Percentiles rank a stretch among this genome's conserved stretches.
These are phyloP conservation scores for Ichthyophthirius multifiliis DNA, from an alignment of 169 alveolate genomes.

Conservation along the genomic window DNA sequence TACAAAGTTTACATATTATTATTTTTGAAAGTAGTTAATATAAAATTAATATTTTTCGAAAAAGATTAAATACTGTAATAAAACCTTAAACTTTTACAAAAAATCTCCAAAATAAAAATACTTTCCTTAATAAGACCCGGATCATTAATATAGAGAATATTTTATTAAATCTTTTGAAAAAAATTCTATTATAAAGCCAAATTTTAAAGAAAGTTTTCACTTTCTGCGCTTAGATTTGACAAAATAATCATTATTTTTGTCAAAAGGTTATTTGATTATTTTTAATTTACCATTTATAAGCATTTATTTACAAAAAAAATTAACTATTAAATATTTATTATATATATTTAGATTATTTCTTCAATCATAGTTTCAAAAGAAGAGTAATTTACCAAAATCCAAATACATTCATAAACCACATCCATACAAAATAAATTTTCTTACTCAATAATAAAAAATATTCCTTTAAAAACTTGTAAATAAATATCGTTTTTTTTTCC, in stretches of 20 bases:
- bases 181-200: background rate
- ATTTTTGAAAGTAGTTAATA: background rate
- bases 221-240: background rate
- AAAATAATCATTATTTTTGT: background rate
- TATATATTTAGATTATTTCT: background rate
- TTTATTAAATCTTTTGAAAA: background rate
- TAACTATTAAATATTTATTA: background rate
- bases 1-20: background rate
- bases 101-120: background rate
- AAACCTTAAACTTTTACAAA: background rate
- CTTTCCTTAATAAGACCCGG: background rate
- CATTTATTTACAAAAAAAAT: background rate
- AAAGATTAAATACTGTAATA: background rate
- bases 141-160: background rate
- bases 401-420: background rate
- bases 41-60: background rate
- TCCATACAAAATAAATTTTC: background rate
- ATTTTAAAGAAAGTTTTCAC: background rate
- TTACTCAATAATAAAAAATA: background rate
- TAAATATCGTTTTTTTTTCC: background rate
- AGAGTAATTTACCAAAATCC: background rate
- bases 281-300: background rate
- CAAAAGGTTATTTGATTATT: background rate
- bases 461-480: background rate
- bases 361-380: background rate